Conservation (phyloP, 2,329 filamentous ascomycete species). For the Colletotrichum musae region DNA sequence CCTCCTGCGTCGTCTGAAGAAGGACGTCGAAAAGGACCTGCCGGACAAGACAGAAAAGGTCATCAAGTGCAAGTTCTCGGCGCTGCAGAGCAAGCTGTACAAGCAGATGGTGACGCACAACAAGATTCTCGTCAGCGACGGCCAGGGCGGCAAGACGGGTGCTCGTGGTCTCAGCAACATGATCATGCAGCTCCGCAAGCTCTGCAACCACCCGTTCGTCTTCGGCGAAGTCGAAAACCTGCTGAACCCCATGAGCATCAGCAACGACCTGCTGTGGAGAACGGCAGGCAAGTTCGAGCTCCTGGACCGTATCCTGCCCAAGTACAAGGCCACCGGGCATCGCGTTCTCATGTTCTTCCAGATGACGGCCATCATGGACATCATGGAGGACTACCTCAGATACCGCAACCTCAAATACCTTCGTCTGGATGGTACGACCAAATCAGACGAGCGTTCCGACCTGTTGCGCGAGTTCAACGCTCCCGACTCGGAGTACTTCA, state of each 20-base stretch:
- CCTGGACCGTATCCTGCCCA: conserved; percentile 90
- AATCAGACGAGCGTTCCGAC: conserved; percentile 96
- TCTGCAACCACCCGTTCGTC: conserved; percentile 99
- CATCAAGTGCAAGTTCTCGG: conserved; percentile 98
- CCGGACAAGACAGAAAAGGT: conserved; percentile 99
- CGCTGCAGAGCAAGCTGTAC: conserved; percentile 93
- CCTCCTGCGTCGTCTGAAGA: conserved; percentile 97
- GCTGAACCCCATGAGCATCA: conserved; percentile 91
- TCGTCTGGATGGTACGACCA: conserved; percentile 95
- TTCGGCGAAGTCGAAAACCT: conserved; percentile 98
- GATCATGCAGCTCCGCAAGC: conserved; percentile 99
- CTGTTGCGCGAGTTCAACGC: conserved; percentile 91
- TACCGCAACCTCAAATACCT: conserved; percentile 88
- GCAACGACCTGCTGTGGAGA: conserved; percentile 95
- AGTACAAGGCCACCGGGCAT: conserved; percentile 92
- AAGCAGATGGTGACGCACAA: conserved; percentile 98
- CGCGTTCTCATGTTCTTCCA: conserved; percentile 99
- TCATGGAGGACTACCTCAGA: conserved; percentile 98
- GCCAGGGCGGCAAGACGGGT: conserved; percentile 94
- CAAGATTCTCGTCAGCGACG: conserved; percentile 93
- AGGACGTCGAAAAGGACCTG: conserved; percentile 98
- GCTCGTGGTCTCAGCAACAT: conserved; percentile 98
- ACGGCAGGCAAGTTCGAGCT: conserved; percentile 98
- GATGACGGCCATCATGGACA: conserved; percentile 99
- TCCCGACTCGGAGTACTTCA: conserved; percentile 92